Conservation (phyloP, 2,329 filamentous ascomycete species). For the Aureobasidium uvarum region DNA sequence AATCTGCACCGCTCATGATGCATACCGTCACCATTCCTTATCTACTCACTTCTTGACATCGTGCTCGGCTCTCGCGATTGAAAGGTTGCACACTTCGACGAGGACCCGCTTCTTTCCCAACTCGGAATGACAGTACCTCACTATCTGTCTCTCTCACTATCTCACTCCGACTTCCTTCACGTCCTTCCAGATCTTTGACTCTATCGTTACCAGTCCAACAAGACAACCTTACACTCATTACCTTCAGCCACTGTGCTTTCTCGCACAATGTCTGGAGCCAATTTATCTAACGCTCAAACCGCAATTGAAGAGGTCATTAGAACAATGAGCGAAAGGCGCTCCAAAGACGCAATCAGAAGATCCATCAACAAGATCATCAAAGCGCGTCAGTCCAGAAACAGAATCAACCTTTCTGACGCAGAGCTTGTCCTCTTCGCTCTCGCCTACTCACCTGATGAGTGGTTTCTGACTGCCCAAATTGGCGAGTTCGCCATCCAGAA, state of each 20-base stretch:
- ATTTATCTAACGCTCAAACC: neutral
- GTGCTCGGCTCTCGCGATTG: neutral
- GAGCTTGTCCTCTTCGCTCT: slow-evolving; percentile 8
- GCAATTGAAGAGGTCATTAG: neutral
- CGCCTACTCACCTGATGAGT: neutral
- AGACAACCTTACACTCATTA: neutral
- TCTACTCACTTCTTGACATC: neutral
- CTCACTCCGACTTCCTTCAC: neutral
- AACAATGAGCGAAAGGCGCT: neutral
- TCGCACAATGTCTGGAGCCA: neutral
- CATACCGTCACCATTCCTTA: neutral
- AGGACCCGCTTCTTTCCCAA: slow-evolving; percentile 5
- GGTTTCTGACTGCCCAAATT: neutral
- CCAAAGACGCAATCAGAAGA: neutral
- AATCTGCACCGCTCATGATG: neutral
- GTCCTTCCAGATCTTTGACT: neutral
- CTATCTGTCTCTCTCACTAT: neutral
- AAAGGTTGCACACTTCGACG: neutral
- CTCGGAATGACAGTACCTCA: neutral
- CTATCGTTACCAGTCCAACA: neutral
- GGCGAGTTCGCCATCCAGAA: neutral
- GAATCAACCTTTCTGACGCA: neutral
- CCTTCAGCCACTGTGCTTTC: neutral
- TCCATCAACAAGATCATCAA: neutral
- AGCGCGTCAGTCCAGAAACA: neutral